Base-by-base conservation (phyloP, 139 green algal species). In the Chlamydomonas sp. region DNA sequence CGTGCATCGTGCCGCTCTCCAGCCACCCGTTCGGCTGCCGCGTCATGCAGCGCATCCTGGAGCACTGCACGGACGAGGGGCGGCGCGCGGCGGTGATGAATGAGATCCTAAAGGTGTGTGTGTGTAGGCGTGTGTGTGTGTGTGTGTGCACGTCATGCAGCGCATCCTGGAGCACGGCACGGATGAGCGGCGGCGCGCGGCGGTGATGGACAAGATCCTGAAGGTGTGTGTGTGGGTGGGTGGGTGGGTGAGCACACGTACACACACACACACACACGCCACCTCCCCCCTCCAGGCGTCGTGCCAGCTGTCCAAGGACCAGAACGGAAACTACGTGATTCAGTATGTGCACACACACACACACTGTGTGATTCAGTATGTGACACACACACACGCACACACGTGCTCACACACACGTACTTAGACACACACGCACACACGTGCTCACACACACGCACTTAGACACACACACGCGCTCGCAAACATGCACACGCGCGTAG, bases 291-390 rank as follows among this genome's bases (percentile, higher is more conserved):
- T n/a, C n/a, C n/a, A n/a, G n/a, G n/a, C n/a, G n/a, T n/a, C 73
- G 0, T 60, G 62, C 24, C 64, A 85, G 35, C 79, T 97, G 50
- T 78, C 79, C 3, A 79, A 94, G 66, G 87, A 97, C 80, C 82
- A 92, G 74, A 96, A 93, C 74, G 91, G 91, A 70, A 98, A 98
- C 81, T 98, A 97, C 68, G 91, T 98, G n/a, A 85, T 97, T 48
- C 92, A 97, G 77, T 82, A 90, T 65, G 83, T 90, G 37, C 69
- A 93, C 60, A n/a, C n/a, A n/a, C n/a, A n/a, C n/a, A n/a, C n/a
- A n/a, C n/a, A n/a, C n/a, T n/a, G n/a, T n/a, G n/a, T n/a, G n/a
- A n/a, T n/a, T n/a, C n/a, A n/a, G n/a, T n/a, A n/a, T n/a, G n/a
- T n/a, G n/a, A n/a, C n/a, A n/a, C n/a, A n/a, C n/a, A n/a, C n/a